Conservation (phyloP, 768 basidiomycete species). For the Leccinum disarticulatum region DNA sequence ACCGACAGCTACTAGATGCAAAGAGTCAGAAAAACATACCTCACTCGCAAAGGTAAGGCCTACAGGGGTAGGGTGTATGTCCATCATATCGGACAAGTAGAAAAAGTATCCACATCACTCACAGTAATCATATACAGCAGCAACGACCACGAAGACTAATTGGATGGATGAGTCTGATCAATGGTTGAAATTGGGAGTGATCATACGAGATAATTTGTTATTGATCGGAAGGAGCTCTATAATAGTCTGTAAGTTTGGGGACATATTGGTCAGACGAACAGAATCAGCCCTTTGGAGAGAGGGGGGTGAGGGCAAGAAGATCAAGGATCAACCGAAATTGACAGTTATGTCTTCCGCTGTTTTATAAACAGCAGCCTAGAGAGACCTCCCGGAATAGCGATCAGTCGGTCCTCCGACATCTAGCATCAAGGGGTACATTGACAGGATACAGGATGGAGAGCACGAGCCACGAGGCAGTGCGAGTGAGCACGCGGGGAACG, state of each 20-base stretch:
- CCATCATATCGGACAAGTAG: not conserved
- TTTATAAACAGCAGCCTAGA: not conserved
- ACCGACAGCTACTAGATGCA: not conserved
- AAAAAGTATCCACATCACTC: not conserved
- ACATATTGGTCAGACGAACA: not conserved
- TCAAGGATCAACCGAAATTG: not conserved
- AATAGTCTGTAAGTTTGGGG: not conserved
- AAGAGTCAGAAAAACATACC: not conserved
- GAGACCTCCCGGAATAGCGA: not conserved
- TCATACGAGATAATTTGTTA: not conserved
- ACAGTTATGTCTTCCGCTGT: not conserved
- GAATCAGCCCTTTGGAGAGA: not conserved
- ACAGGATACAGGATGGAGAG: not conserved
- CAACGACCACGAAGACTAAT: not conserved
- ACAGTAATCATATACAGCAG: not conserved
- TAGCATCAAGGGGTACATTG: not conserved
- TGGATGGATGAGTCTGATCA: not conserved
- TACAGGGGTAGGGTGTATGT: not conserved
- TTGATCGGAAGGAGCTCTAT: not conserved
- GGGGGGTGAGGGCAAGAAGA: not conserved
- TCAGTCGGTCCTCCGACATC: not conserved
- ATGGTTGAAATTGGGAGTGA: not conserved
- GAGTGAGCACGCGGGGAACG: not conserved
- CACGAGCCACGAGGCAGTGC: not conserved
- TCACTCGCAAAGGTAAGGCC: slow-evolving; percentile 9